Conservation (phyloP, 352 stramenopile species). For the Phytophthora multivora region DNA sequence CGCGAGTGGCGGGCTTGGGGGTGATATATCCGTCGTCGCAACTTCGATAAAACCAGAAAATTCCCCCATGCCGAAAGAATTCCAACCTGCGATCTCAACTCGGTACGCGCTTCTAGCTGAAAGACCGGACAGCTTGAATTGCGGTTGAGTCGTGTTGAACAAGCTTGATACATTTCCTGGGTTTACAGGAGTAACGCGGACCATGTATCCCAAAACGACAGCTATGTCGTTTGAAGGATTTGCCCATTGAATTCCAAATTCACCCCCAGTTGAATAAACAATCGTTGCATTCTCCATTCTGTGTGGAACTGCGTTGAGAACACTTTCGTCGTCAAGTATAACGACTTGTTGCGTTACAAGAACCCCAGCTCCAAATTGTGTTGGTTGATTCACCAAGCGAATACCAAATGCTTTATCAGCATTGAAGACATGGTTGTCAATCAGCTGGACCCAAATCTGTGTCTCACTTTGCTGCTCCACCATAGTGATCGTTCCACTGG, state of each 20-base stretch:
- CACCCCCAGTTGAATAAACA: constrained; percentile 44
- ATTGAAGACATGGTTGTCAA: constrained; percentile 52
- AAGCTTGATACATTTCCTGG: constrained; percentile 31
- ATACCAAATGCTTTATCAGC: constrained; percentile 43
- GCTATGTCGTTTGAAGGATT: constrained; percentile 1
- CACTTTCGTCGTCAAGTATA: constrained; percentile 57
- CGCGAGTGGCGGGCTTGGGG: constrained; percentile 29
- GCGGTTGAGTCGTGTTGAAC: constrained; percentile 42
- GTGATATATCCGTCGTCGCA: constrained; percentile 37
- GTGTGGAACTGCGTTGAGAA: constrained; percentile 30
- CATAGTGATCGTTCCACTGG: constrained; percentile 33
- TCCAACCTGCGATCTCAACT: constrained; percentile 57
- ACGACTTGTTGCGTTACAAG: constrained; percentile 38
- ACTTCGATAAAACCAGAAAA: constrained; percentile 32
- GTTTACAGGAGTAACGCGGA: constrained; percentile 34
- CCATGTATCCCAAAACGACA: constrained; percentile 33
- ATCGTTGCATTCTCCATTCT: constrained; percentile 12
- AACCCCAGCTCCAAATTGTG: neutral
- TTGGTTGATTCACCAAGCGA: constrained; percentile 29
- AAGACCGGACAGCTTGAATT: constrained; percentile 51
- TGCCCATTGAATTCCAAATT: constrained; percentile 49
- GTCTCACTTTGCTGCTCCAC: constrained; percentile 38
- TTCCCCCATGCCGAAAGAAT: constrained; percentile 42
- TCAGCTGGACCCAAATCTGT: constrained; percentile 45
- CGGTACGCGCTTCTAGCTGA: constrained; percentile 33